Evolutionary conservation across 768 basidiomycete species (phyloP), one percentile per base, ranked within the genome.

Genomic region (Calocybe cyanea): DNA sequence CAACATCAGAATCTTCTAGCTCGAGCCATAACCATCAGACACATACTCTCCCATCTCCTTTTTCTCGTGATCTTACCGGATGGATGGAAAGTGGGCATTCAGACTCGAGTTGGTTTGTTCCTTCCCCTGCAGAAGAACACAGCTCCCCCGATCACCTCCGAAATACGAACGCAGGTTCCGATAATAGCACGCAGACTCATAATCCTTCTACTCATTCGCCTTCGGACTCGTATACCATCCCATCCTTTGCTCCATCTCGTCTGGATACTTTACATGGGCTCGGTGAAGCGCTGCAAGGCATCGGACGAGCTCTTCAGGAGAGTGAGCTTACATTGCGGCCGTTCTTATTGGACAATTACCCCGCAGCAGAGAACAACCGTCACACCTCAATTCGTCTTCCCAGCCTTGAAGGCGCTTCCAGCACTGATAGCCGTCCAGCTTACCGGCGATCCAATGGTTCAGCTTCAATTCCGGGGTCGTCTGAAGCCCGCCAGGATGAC

Each of bases 261-360:
- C 20, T 52, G 19, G 46, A 48, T 23, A 41, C 47, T 13, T 10
- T 46, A 1, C 52, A 49, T 23, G 48, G 48, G 2, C 39, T 53
- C 1, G 48, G 48, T 14, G 39, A 48, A 1, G 48, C 52, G 11
- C 35, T 53, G 11, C 45, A 53, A 37, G 52, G 52, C 0, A 43
- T 53, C 7, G 52, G 48, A 1, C 48, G 49, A 18, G 52, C 38
- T 7, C 18, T 53, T 15, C 48, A 48, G 19, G 48, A 49, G 20
- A 52, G 51, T 37, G 51, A 52, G 40, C n/a, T 46, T 8, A 42
- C 43, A 1, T n/a, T 52, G 18, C 40, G n/a, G 19, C 43, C 51
- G 23, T 52, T 40, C 24, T 13, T 49, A 19, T 25, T 44, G 30
- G 52, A 49, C 15, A 35, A 21, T 41, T 9, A 33, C 38, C 5